These are phyloP conservation scores for Pseudopyrenochaeta lycopersici DNA, from an alignment of 2,329 filamentous ascomycete species.

Conservation along the genomic window DNA sequence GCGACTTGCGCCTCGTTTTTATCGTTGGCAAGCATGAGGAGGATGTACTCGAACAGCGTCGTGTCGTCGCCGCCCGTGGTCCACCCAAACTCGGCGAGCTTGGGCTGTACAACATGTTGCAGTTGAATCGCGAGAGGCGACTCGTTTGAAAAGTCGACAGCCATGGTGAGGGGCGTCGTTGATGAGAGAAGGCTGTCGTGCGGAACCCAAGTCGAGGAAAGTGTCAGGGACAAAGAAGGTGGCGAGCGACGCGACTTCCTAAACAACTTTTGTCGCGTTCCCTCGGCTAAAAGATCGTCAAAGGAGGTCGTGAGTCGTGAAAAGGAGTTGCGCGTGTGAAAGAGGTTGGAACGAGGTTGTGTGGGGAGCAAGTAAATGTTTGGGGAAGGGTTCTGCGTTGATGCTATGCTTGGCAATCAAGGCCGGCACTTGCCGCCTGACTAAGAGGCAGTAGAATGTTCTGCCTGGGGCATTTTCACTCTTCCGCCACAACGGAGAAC, in stretches of 20 bases:
- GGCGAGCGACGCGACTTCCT: slow-evolving; percentile 31
- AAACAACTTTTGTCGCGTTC: slow-evolving; percentile 24
- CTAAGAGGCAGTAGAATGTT: background rate
- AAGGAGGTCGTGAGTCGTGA: slow-evolving; percentile 18
- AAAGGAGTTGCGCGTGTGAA: slow-evolving; percentile 17
- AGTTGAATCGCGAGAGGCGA: slow-evolving; percentile 87
- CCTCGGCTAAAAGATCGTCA: slow-evolving; percentile 13
- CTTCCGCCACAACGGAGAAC: background rate
- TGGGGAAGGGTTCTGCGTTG: slow-evolving; percentile 16
- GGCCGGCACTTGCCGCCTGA: slow-evolving; percentile 17
- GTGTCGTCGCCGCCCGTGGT: slow-evolving; percentile 80
- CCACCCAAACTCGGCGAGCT: slow-evolving; percentile 94
- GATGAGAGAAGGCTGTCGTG: slow-evolving; percentile 17
- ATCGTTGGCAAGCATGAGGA: slow-evolving; percentile 95
- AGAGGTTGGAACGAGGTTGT: slow-evolving; percentile 12
- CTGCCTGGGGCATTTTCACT: background rate
- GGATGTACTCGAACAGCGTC: slow-evolving; percentile 92
- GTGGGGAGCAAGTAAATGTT: slow-evolving; percentile 15
- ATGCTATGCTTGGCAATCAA: slow-evolving; percentile 18
- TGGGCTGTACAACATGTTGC: slow-evolving; percentile 83
- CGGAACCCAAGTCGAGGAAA: slow-evolving; percentile 19
- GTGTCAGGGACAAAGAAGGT: slow-evolving; percentile 29
- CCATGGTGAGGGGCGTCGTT: slow-evolving; percentile 63
- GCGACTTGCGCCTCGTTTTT: slow-evolving; percentile 92
- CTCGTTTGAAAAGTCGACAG: slow-evolving; percentile 77